Percentiles rank a stretch among this genome's conserved stretches.
phyloP scores from a whole-genome alignment of 2,329 filamentous ascomycete species.

The Zelopaecilomyces penicillatus region DNA sequence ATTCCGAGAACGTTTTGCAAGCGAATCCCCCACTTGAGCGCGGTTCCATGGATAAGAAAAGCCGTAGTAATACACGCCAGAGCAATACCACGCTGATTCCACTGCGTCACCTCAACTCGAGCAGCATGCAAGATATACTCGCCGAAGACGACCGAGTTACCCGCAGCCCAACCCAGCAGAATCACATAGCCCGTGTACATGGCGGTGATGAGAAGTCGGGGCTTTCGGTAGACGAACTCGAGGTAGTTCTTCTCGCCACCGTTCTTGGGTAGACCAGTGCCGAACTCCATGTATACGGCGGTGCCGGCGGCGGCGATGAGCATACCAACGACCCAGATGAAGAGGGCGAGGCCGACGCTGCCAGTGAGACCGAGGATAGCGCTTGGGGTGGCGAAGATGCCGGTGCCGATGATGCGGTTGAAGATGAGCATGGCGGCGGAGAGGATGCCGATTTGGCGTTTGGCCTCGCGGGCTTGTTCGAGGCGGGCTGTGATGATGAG shows the following conservation, averaged over 20 bases:
- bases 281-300: conserved; percentile 58
- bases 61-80: conserved; percentile 58
- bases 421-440: conserved; percentile 53
- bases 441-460: conserved; percentile 46
- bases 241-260: conserved; percentile 62
- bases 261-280: conserved; percentile 55
- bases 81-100: conserved; percentile 60
- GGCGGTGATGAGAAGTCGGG: conserved; percentile 51
- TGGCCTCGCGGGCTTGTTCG: conserved; percentile 35
- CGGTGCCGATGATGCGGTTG: conserved; percentile 58
- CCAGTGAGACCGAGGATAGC: conserved; percentile 49
- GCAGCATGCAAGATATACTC: conserved; percentile 63
- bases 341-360: conserved; percentile 52
- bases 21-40: conserved; percentile 57
- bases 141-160: conserved; percentile 61
- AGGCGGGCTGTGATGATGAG: conserved; percentile 18
- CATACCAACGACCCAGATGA: conserved; percentile 56
- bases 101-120: conserved; percentile 51
- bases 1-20: conserved; percentile 58
- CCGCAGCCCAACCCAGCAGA: conserved; percentile 56
- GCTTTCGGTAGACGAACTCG: conserved; percentile 53
- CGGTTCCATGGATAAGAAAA: conserved; percentile 56
- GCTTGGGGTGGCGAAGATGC: conserved; percentile 57
- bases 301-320: conserved; percentile 54
- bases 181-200: conserved; percentile 55